Percentiles rank a stretch among this genome's conserved stretches.
These are phyloP conservation scores for Galerina sulciceps DNA, from an alignment of 768 basidiomycete genomes.

Conservation along the genomic window DNA sequence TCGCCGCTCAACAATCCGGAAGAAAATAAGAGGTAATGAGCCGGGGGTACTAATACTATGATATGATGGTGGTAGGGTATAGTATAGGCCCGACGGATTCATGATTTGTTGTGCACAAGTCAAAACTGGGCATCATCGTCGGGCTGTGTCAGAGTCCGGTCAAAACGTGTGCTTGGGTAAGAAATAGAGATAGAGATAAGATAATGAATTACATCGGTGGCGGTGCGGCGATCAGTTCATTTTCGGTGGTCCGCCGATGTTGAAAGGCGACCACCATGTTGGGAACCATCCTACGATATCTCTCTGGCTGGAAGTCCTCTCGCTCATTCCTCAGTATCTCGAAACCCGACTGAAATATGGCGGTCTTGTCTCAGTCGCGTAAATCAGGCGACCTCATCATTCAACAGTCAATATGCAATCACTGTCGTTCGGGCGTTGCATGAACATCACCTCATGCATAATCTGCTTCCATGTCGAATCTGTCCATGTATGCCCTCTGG, in stretches of 20 bases:
- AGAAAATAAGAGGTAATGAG: no score
- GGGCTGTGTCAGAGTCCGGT: conserved; percentile 24
- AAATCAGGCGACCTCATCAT: no score
- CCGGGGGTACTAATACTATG: no score
- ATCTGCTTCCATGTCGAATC: no score
- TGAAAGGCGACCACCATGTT: background rate
- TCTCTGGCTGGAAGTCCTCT: no score
- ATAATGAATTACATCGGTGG: conserved; percentile 2
- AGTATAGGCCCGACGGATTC: conserved; percentile 12
- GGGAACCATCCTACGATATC: background rate
- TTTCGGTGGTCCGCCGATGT: background rate
- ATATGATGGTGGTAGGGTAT: background rate
- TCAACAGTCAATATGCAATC: no score
- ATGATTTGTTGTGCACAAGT: conserved; percentile 13
- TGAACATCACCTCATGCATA: no score
- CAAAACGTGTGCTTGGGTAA: conserved; percentile 1
- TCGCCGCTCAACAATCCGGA: background rate
- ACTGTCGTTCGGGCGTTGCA: no score
- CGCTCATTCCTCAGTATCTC: no score
- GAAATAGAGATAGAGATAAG: conserved; percentile 14
- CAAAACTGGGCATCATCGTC: conserved; percentile 7
- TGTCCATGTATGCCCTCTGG: no score
- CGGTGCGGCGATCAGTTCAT: background rate
- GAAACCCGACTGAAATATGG: no score
- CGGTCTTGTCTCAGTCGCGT: no score